phyloP scores from a whole-genome alignment of 345 rosid species.

The Erodium maritimum region DNA sequence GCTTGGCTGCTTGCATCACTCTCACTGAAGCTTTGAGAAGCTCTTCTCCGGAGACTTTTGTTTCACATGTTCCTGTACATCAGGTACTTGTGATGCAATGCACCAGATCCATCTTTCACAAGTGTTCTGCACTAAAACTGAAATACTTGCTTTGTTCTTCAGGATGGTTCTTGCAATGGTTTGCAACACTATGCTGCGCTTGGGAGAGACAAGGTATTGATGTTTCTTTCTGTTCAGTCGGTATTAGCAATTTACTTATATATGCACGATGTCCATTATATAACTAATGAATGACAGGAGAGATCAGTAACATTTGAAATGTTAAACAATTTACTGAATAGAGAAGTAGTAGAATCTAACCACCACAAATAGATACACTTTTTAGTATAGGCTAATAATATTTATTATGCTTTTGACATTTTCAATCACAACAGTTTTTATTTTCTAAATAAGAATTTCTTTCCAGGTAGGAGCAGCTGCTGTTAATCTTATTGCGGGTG shows the following conservation, averaged over 20 bases:
- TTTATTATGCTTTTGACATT: background rate
- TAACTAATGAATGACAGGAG: too few species aligned
- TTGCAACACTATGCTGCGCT: constrained; percentile 96
- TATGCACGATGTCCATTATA: too few species aligned
- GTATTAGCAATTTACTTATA: background rate
- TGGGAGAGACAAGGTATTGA: constrained; percentile 79
- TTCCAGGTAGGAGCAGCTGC: constrained; percentile 86
- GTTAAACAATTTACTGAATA: too few species aligned
- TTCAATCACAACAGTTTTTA: background rate
- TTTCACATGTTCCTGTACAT: constrained; percentile 88
- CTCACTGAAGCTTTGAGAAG: constrained; percentile 77
- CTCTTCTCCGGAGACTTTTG: constrained; percentile 50
- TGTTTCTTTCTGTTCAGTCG: constrained; percentile 1
- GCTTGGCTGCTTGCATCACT: constrained; percentile 84
- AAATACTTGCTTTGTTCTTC: background rate
- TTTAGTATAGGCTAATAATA: too few species aligned
- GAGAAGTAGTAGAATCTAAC: too few species aligned
- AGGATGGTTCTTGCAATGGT: constrained; percentile 99
- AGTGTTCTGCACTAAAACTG: too few species aligned
- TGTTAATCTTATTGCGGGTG: constrained; percentile 72
- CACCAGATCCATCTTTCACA: too few species aligned
- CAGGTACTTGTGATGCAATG: constrained; percentile 41
- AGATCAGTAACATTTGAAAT: too few species aligned
- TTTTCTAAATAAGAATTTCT: constrained; percentile 12
- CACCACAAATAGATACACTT: too few species aligned